Evolutionary conservation across 1,284 basidiomycete genomes (phyloP), one percentile per base, ranked within the genome.

Genomic region (Puccinia hordei): DNA sequence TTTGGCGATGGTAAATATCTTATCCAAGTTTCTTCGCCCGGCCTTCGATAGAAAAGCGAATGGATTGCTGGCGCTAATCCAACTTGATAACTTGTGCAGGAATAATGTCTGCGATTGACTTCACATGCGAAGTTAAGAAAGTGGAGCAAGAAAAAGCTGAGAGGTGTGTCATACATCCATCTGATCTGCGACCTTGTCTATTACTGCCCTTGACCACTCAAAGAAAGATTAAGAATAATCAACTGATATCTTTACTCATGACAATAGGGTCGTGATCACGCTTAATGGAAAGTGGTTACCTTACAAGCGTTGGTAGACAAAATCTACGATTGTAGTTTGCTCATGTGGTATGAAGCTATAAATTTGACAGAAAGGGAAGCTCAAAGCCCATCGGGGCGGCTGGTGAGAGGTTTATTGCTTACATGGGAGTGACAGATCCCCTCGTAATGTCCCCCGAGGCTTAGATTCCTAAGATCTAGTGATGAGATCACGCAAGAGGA

Each of bases 231-330:
- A 10, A 68, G n/a, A 68, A 46, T 46, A 13, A 55, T 59, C 24
- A 59, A 4, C 30, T 33, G 13, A 22, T 41, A 33, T 41, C 61
- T 12, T 30, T 30, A 10, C 10, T 59, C 57, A 12, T 66, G n/a
- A 69, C 2, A n/a, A n/a, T 19, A 74, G 73, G 35, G 73, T 74
- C 15, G 41, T 44, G 15, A 74, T 74, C 51, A 74, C 53, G 19
- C 73, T 74, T 24, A 74, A 74, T 46, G 73, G 73, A 74, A 74
- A 74, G 41, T 74, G 73, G 73, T 51, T 74, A 41, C 55, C 73
- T 30, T 74, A 44, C 35, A 74, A 59, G 15, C 73, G 73, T 15
- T 74, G 73, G 73, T 74, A 63, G 55, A 15, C 33, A 22, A 30
- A 35, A 41, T 9, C 17, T 41, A 30, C 38, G 5, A 59, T 30